These are phyloP conservation scores for Bullera alba DNA, from an alignment of 768 basidiomycete genomes.

Conservation along the genomic window DNA sequence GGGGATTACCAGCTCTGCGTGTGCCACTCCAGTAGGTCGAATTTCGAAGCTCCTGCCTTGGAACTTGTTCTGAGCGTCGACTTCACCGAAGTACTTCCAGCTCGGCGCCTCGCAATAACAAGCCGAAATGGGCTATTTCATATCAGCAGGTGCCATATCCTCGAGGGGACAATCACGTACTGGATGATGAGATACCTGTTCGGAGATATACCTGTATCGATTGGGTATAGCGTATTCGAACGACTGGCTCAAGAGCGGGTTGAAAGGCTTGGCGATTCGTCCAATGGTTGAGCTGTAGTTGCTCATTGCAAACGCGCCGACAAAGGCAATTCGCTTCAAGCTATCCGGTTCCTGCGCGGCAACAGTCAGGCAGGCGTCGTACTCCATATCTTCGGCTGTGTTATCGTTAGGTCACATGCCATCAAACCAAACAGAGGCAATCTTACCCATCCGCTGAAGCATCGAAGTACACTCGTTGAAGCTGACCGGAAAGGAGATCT, in stretches of 20 bases:
- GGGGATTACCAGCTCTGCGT: conserved; percentile 73
- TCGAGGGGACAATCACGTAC: conserved; percentile 17
- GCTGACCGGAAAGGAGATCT: conserved; percentile 85
- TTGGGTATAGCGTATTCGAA: conserved; percentile 90
- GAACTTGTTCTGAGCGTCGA: conserved; percentile 94
- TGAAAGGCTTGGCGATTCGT: conserved; percentile 93
- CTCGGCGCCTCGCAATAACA: conserved; percentile 85
- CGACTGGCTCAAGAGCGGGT: conserved; percentile 92
- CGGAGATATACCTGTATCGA: conserved; percentile 84
- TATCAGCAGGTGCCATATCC: neutral
- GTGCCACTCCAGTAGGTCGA: conserved; percentile 86
- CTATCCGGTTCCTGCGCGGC: conserved; percentile 71
- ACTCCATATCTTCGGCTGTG: conserved; percentile 87
- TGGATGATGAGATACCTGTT: conserved; percentile 96
- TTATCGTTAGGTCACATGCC: neutral
- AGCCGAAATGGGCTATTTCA: conserved; percentile 67
- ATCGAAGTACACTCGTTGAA: conserved; percentile 69
- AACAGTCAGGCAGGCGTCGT: conserved; percentile 83
- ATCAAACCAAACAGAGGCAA: neutral
- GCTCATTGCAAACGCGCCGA: conserved; percentile 92
- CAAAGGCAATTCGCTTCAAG: conserved; percentile 75
- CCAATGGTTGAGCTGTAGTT: conserved; percentile 96
- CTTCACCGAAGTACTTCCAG: conserved; percentile 89
- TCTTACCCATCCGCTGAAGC: conserved; percentile 77
- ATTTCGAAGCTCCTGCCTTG: conserved; percentile 97